phyloP scores from a whole-genome alignment of 2,329 filamentous ascomycete species.

The Curvularia sp. region DNA sequence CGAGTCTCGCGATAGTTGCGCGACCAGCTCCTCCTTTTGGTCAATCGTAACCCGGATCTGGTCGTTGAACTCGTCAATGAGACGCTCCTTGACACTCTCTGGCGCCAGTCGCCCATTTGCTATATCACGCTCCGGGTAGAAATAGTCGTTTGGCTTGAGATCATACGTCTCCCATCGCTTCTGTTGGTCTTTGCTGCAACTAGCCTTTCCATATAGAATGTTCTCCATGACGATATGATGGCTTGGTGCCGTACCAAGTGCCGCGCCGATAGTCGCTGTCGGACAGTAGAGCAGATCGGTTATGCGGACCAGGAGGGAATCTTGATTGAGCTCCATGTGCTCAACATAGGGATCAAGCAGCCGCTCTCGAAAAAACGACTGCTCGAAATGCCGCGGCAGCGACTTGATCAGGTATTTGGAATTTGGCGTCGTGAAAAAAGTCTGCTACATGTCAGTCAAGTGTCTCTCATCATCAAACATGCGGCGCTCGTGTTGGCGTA shows the following conservation, averaged over 20 bases:
- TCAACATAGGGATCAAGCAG: slow-evolving; percentile 69
- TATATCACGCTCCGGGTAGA: slow-evolving; percentile 77
- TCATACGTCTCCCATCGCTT: slow-evolving; percentile 74
- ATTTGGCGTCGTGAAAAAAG: slow-evolving; percentile 73
- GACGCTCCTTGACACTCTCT: slow-evolving; percentile 68
- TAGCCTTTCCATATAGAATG: slow-evolving; percentile 66
- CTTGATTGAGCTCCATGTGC: slow-evolving; percentile 67
- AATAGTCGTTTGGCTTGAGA: slow-evolving; percentile 76
- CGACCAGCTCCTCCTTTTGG: slow-evolving; percentile 64
- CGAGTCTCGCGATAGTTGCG: slow-evolving; percentile 67
- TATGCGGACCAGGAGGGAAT: slow-evolving; percentile 73
- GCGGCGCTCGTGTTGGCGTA: slow-evolving; percentile 39
- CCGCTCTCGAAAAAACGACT: slow-evolving; percentile 72
- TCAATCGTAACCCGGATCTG: slow-evolving; percentile 65
- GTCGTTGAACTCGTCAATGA: slow-evolving; percentile 73
- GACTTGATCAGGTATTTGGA: slow-evolving; percentile 75
- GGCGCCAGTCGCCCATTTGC: slow-evolving; percentile 68
- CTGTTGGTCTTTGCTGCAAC: slow-evolving; percentile 50
- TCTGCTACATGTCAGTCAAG: slow-evolving; percentile 50
- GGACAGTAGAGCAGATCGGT: slow-evolving; percentile 71
- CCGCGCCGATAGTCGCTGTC: slow-evolving; percentile 64
- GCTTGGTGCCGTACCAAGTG: slow-evolving; percentile 67
- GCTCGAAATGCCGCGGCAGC: slow-evolving; percentile 72
- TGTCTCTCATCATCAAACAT: background rate
- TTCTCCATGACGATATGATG: slow-evolving; percentile 85